These are phyloP conservation scores for Termitomyces sp. DNA, from an alignment of 768 basidiomycete genomes.

Conservation along the genomic window DNA sequence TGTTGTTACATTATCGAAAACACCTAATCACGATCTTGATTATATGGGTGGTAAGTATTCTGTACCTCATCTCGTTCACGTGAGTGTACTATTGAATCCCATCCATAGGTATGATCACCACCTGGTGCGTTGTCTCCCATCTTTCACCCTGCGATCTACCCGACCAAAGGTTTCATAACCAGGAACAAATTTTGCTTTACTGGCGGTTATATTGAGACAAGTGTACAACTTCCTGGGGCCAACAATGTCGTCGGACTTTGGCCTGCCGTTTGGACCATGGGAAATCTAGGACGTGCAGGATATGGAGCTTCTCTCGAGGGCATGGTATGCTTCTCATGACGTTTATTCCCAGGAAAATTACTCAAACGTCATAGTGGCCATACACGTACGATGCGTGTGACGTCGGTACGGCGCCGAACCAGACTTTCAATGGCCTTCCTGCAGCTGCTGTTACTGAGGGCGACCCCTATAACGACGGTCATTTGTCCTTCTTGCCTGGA, in stretches of 20 bases:
- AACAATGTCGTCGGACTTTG: conserved; percentile 63
- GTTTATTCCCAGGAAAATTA: neutral
- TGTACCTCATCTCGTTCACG: neutral
- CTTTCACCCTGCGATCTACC: conserved; percentile 13
- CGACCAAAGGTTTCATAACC: conserved; percentile 14
- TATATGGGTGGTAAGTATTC: conserved; percentile 58
- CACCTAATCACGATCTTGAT: conserved; percentile 60
- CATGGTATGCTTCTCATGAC: conserved; percentile 37
- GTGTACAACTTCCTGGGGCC: conserved; percentile 59
- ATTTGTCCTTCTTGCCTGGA: conserved; percentile 72
- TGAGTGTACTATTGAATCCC: conserved; percentile 22
- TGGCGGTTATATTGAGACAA: conserved; percentile 68
- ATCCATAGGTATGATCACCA: conserved; percentile 34
- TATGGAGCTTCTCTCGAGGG: conserved; percentile 85
- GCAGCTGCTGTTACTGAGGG: conserved; percentile 56
- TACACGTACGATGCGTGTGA: conserved; percentile 83
- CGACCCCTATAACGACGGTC: conserved; percentile 33
- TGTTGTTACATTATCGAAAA: conserved; percentile 63
- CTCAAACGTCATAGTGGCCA: conserved; percentile 52
- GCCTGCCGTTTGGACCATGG: conserved; percentile 83
- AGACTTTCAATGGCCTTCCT: conserved; percentile 69
- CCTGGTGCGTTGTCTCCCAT: conserved; percentile 25
- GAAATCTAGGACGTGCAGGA: conserved; percentile 68
- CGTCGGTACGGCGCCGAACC: conserved; percentile 79
- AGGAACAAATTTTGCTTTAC: conserved; percentile 93